Conservation (phyloP, 2,329 filamentous ascomycete genomes). For the Magnaporthiopsis rhizophila region DNA sequence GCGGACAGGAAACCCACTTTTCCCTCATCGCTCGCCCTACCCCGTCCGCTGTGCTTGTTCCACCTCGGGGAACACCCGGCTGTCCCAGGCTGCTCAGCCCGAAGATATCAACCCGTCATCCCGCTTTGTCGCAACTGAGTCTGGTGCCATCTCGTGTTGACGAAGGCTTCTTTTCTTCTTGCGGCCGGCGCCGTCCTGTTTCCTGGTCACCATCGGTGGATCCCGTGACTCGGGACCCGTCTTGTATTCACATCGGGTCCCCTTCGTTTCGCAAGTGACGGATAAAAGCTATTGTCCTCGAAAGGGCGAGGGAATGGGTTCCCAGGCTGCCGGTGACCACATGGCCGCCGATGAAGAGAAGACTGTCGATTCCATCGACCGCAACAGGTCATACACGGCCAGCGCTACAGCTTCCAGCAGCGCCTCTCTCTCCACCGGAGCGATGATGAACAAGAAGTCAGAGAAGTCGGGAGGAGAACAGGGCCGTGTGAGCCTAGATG, state of each 20-base stretch:
- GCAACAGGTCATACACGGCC: not conserved
- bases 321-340: not conserved
- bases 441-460: not conserved
- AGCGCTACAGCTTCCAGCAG: not conserved
- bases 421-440: not conserved
- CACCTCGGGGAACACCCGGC: not conserved
- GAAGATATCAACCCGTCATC: not conserved
- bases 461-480: not conserved
- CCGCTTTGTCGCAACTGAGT: too few relatives aligned
- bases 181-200: not conserved
- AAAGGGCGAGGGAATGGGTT: not conserved
- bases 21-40: not conserved
- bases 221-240: not conserved
- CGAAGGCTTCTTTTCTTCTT: not conserved
- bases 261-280: too few relatives aligned
- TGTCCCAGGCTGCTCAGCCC: not conserved
- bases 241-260: not conserved
- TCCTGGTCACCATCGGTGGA: not conserved
- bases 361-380: not conserved
- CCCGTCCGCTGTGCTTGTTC: not conserved
- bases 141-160: not conserved
- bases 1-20: not conserved
- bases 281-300: not conserved
- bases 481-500: not conserved
- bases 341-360: not conserved